Evolutionary conservation across 1,284 basidiomycete genomes (phyloP), one percentile per base, ranked within the genome.

Genomic region (Cerrena zonata): DNA sequence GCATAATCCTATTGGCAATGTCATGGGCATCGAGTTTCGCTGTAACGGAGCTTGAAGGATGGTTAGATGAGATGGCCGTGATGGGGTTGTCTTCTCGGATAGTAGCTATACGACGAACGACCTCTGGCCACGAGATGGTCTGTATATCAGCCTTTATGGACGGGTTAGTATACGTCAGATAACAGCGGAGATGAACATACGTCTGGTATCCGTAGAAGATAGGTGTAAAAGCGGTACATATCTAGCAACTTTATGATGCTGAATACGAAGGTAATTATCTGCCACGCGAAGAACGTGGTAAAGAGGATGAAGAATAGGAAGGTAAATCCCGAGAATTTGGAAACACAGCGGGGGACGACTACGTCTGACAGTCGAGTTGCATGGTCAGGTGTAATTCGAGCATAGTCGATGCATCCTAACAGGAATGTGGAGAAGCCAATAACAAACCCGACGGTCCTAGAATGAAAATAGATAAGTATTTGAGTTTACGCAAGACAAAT

Each of bases 401-500:
- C 81, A 66, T 97, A 98, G 69, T 99, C 93, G 59, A 99, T 81
- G 67, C 95, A 99, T 26, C 94, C 91, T 5, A 95, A 70, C 12
- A 99, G 74, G 67, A 99, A 99, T 4, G 94, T 95, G 5, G 95
- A 94, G 70, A 99, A 99, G 21, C 80, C 81, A 61, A 98, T 95
- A 42, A 98, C 95, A 67, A 99, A 99, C 50, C 94, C 94, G 38
- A 95, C 85, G 54, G 95, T 99, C 61, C 93, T 96, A 69, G 49
- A 50, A 57, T 51, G 53, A 54, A 48, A 53, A 48, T 50, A 58
- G 54, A 61, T 56, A 54, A 69, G 63, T 55, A 48, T 52, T 56
- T 36, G 48, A 51, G 49, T 39, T 30, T 19, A 47, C 34, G 48
- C n/a, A 27, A 52, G 48, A 47, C 53, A 56, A 49, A 49, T 50